Base-by-base conservation (phyloP, 2,329 filamentous ascomycete species). In the Alternaria consortialis region DNA sequence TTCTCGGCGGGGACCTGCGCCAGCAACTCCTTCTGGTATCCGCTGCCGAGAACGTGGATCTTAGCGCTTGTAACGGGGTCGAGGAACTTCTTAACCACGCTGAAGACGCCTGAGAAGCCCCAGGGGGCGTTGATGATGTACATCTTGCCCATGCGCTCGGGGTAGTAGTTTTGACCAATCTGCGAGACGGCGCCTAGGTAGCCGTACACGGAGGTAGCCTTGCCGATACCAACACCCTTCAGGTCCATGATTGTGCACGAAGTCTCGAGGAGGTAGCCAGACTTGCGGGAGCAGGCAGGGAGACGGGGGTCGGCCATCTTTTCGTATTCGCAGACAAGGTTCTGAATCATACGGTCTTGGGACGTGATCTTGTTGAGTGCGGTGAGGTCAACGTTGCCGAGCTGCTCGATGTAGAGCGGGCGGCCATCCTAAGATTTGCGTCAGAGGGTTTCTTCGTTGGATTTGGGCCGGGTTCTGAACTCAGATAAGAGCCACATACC, bases 141-240 rank as follows among this genome's bases (percentile, higher is more conserved):
- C 77, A 99, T 86, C 82, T 93, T 94, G 75, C 95, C 95, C 61
- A 99, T 86, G 61, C 95, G 92, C 86, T 99, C 95, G 7, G 95
- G 95, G 84, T 99, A 99, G 88, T 98, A 97, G 87, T 98, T 97
- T 83, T 98, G 95, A 67, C 92, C 97, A 82, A 99, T 92, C 79
- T 84, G 89, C 34, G 93, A 95, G 46, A 93, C 93, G 78, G 91
- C 87, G 74, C 88, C 88, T 70, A 99, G 87, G 84, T 97, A 98
- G 56, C 88, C 86, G 84, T 96, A 97, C 60, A 97, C 94, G 63
- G 91, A 90, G 64, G 88, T 86, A 43, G 92, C 89, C 81, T 91
- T 95, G 78, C 85, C 86, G 71, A 98, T 83, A 60, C 92, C 92
- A 25, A 99, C 94, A 64, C 94, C 94, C 85, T 97, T 97, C 80